Evolutionary conservation across 495 filamentous ascomycete genomes (phyloP), one percentile per base, ranked within the genome.

Genomic region (Hypoxylon lenormandii): DNA sequence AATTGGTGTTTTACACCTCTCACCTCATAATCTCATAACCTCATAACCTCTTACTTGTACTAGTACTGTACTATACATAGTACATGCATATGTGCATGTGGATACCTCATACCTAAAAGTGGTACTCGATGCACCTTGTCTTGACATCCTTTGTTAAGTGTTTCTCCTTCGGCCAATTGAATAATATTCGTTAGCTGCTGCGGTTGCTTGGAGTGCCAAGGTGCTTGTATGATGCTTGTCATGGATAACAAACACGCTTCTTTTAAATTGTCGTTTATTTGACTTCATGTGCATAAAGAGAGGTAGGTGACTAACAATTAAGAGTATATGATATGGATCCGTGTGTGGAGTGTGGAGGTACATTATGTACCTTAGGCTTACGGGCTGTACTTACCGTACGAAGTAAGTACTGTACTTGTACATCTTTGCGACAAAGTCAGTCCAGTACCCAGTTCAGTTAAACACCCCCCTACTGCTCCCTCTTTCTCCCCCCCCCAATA

Each of bases 261-360:
- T 37, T 51, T 37, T 33, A 36, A 22, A 57, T 48, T 22, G 36
- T 49, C 51, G 12, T 59, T 55, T 22, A 48, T 49, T 42, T 10
- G 46, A 64, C 30, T 70, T n/a, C n/a, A n/a, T n/a, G n/a, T 70
- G 66, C 66, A 70, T 70, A 64, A 64, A 69, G 57, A 62, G 60
- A 53, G 62, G 57, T 23, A 49, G 11, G 50, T 37, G 21, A 57
- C 46, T 57, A 61, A 28, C 26, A 28, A 28, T 28, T 28, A 3
- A 28, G 7, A 28, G 3, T 7, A 26, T 26, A 26, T 2, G 23
- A 26, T 2, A 26, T 2, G 23, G 5, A 26, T 26, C 23, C 23
- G n/a, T n/a, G n/a, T n/a, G n/a, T n/a, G n/a, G n/a, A n/a, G n/a
- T n/a, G n/a, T n/a, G n/a, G n/a, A n/a, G n/a, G n/a, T n/a, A n/a